Percentiles rank a stretch among this genome's conserved stretches.
These are phyloP conservation scores for Pelargonium myrrhifolium DNA, from an alignment of 441 rosid species.

Conservation along the genomic window DNA sequence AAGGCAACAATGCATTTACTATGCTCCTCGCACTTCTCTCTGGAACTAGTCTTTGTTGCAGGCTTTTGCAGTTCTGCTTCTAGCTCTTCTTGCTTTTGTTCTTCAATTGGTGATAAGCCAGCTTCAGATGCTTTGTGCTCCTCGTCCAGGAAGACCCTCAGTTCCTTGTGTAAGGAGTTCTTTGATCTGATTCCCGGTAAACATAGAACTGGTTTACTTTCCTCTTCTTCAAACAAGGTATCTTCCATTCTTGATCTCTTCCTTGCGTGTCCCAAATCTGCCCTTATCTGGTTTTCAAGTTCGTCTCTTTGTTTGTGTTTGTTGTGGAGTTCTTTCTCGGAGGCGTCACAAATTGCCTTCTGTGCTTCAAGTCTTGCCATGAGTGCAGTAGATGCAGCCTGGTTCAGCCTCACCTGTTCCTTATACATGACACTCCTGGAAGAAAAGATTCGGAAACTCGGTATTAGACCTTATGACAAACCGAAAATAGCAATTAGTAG, in stretches of 20 bases:
- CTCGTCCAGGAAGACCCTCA: slow-evolving; percentile 53
- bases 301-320: slow-evolving; percentile 73
- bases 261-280: slow-evolving; percentile 65
- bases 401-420: slow-evolving; percentile 88
- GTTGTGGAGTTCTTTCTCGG: slow-evolving; percentile 81
- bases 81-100: slow-evolving; percentile 31
- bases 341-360: slow-evolving; percentile 70
- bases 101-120: slow-evolving; percentile 30
- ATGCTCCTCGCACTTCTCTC: slow-evolving; percentile 25
- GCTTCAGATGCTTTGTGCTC: slow-evolving; percentile 53
- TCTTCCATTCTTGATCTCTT: slow-evolving; percentile 66
- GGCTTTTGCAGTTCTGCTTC: slow-evolving; percentile 28
- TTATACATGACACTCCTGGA: slow-evolving; percentile 86
- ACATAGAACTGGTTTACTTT: slow-evolving; percentile 39
- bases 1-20: slow-evolving; percentile 30
- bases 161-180: slow-evolving; percentile 53
- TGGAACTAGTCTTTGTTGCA: slow-evolving; percentile 16
- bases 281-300: slow-evolving; percentile 64
- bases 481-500: background rate
- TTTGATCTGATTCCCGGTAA: slow-evolving; percentile 57
- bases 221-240: slow-evolving; percentile 37
- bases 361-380: slow-evolving; percentile 91
- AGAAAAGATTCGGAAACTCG: background rate
- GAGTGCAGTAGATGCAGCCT: slow-evolving; percentile 69
- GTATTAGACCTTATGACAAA: background rate